phyloP scores from a whole-genome alignment of 345 rosid species.

The Populus deltoides region DNA sequence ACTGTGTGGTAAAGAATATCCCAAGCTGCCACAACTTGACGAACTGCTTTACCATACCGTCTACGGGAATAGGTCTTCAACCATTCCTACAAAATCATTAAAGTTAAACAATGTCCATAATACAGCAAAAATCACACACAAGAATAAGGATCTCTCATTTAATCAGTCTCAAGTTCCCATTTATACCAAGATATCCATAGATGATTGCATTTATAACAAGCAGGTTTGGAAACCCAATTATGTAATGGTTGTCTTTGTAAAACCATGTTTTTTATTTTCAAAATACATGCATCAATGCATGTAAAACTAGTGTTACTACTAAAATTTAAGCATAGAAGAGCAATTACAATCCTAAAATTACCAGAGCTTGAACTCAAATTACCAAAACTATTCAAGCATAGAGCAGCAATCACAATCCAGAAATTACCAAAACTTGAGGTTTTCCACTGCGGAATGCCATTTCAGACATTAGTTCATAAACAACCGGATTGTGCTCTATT shows the following conservation, averaged over 20 bases:
- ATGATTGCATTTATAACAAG: too few relatives aligned
- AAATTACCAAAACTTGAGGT: constrained; percentile 62
- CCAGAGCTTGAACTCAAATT: too few relatives aligned
- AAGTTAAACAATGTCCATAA: background rate
- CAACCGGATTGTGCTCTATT: constrained; percentile 92
- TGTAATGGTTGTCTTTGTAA: too few relatives aligned
- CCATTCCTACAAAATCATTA: constrained; percentile 60
- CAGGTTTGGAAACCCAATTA: too few relatives aligned
- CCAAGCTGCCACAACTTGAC: constrained; percentile 67
- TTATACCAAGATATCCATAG: background rate
- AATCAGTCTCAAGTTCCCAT: background rate
- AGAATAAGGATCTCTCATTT: background rate
- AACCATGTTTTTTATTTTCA: too few relatives aligned
- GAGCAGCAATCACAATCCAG: constrained; percentile 5
- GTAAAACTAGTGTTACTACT: too few relatives aligned
- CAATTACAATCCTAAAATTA: too few relatives aligned
- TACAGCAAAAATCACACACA: background rate
- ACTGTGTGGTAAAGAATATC: constrained; percentile 70
- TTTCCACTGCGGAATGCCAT: constrained; percentile 82
- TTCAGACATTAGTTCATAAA: constrained; percentile 88
- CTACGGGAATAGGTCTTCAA: constrained; percentile 67
- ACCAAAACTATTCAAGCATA: background rate
- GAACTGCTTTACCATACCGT: constrained; percentile 75
- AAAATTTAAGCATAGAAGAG: too few relatives aligned
- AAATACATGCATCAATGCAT: too few relatives aligned